Evolutionary conservation across 1,139 yeast genomes (phyloP).

Genomic region (Suhomyces anneliseae): DNA sequence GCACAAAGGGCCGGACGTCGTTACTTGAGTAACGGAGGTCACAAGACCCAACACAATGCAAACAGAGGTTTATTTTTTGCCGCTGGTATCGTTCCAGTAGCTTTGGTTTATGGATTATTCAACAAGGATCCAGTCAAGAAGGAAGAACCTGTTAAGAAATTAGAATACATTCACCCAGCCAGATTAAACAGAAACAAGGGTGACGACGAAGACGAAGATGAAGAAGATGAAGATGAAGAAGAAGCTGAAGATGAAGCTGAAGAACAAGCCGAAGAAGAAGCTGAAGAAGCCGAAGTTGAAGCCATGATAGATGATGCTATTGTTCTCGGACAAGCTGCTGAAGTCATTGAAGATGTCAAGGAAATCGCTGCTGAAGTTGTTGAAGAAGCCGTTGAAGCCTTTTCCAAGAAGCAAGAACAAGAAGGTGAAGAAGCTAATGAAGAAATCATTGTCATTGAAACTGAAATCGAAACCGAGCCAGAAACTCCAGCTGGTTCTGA

Average conservation of each 20-base stretch:
- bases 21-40: constrained; percentile 11
- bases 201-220: constrained; percentile 14
- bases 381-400: constrained; percentile 7
- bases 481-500: constrained; percentile 4
- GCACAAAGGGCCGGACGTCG: constrained; percentile 15
- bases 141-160: constrained; percentile 1
- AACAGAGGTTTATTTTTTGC: constrained; percentile 13
- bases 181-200: constrained; percentile 8
- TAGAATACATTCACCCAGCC: constrained; percentile 10
- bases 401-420: constrained; percentile 8
- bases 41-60: constrained; percentile 6
- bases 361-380: neutral
- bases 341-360: constrained; percentile 1
- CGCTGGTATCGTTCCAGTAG: constrained; percentile 17
- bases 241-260: constrained; percentile 9
- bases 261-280: constrained; percentile 15
- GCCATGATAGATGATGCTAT: constrained; percentile 5
- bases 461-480: neutral
- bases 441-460: constrained; percentile 25
- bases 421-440: constrained; percentile 14
- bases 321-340: constrained; percentile 2
- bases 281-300: constrained; percentile 12
- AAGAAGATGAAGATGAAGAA: constrained; percentile 13
- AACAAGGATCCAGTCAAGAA: constrained; percentile 11
- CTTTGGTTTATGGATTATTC: constrained; percentile 12